A percentile compares a stretch with the other conserved stretches of the same genome.
Conservation (phyloP, 306 rosid species). For the Lagenaria siceraria region DNA sequence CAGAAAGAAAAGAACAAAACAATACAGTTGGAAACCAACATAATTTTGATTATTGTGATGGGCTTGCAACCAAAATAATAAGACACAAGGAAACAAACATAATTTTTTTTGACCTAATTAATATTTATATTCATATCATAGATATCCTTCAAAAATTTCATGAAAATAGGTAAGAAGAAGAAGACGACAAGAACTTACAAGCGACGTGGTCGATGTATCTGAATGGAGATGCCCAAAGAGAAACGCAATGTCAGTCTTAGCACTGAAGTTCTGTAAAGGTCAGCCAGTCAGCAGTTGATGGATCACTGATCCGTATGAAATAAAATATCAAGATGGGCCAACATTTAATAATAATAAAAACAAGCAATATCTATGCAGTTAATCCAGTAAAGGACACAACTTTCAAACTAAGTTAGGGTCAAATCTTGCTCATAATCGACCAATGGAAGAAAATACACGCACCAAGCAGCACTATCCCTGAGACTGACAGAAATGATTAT, state of each 20-base stretch:
- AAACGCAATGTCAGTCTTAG: not conserved
- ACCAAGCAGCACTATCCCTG: not conserved
- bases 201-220: not conserved
- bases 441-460: not conserved
- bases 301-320: not conserved
- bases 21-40: not conserved
- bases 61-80: not conserved
- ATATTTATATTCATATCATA: not conserved
- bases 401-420: not conserved
- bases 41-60: not conserved
- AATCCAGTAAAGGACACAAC: not conserved
- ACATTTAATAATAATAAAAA: not conserved
- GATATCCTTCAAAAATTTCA: not conserved
- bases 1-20: not conserved
- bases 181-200: not conserved
- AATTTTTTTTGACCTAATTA: not conserved
- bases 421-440: constrained; percentile 2
- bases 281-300: not conserved
- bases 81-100: not conserved
- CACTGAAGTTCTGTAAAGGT: not conserved
- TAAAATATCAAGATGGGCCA: not conserved
- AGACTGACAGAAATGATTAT: constrained; percentile 1
- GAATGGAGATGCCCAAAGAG: not conserved
- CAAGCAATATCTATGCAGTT: not conserved
- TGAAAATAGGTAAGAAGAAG: not conserved